Base-by-base conservation (phyloP, 768 basidiomycete genomes). In the Boletus rex-veris region DNA sequence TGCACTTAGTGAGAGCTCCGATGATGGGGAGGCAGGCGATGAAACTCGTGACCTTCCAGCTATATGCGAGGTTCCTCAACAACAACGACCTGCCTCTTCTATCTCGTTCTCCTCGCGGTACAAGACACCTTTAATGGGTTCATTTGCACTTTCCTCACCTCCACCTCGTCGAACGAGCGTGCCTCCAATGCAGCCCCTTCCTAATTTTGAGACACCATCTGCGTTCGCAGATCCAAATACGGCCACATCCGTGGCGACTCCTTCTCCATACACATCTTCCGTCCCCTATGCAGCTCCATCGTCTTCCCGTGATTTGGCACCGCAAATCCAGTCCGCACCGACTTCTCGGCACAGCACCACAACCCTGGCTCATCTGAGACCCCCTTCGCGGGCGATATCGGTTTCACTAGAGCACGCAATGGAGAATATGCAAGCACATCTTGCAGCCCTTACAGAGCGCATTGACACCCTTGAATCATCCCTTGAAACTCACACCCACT, bases 401-500 rank as follows among this genome's bases (percentile, higher is more conserved):
- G 31, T 61, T 19, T 54, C 69, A 41, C 74, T 95, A 49, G 92
- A 93, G 67, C 80, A 80, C 43, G 88, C 88, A 0, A 74, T 94
- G 18, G 89, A 93, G 68, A 84, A 80, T 57, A 79, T 92, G 47
- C 92, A 95, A 67, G 81, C 84, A 0, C 88, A 92, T 57, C 72
- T 94, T 18, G 90, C 90, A 0, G 90, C 90, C 7, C 77, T 94
- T 41, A 83, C 80, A 8, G 91, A 93, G 68, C 84, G 92, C 28
- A 71, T 94, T n/a, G 92, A 93, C 61, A 75, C 78, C 14, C 71
- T 88, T 9, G 85, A 86, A 69, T 58, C 67, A 11, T 72, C 76
- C 14, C 63, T 79, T 14, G 58, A 66, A 37, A 56, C 54, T 28
- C 59, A 53, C 26, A 30, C 57, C 31, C 76, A 75, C 19, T 70